These are phyloP conservation scores for Spathaspora hagerdaliae DNA, from an alignment of 805 yeast genomes.

Conservation along the genomic window DNA sequence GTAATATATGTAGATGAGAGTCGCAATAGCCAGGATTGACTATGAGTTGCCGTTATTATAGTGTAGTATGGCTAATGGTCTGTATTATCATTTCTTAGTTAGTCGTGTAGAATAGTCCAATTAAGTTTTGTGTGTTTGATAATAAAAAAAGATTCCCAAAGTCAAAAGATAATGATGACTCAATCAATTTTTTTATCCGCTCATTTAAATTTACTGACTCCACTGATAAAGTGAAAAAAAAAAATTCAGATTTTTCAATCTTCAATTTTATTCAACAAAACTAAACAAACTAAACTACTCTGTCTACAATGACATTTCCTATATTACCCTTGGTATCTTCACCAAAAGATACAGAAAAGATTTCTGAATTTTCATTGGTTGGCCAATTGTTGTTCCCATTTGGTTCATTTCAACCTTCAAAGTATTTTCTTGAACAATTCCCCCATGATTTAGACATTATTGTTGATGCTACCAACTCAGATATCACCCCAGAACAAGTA, in stretches of 20 bases:
- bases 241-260: no score
- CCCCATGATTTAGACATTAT: slow-evolving; percentile 26
- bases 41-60: no score
- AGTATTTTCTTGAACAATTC: slow-evolving; percentile 27
- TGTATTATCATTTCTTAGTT: no score
- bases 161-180: neutral
- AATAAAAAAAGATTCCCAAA: neutral
- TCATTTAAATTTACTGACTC: no score
- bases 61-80: no score
- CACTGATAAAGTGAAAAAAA: no score
- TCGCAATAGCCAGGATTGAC: no score
- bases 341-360: slow-evolving; percentile 10
- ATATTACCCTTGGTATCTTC: slow-evolving; percentile 32
- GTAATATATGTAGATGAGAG: no score
- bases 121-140: no score
- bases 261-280: no score
- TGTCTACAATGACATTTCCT: slow-evolving; percentile 26
- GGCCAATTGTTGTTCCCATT: slow-evolving; percentile 32
- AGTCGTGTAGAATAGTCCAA: no score
- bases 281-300: neutral
- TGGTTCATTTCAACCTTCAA: slow-evolving; percentile 13
- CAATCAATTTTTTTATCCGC: neutral
- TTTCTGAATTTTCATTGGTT: slow-evolving; percentile 23
- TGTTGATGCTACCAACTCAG: slow-evolving; percentile 23
- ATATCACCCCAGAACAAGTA: slow-evolving; percentile 38